A percentile compares a stretch with the other conserved stretches of the same genome.
phyloP scores from a whole-genome alignment of 2,329 filamentous ascomycete genomes.

The Gaeumannomyces tritici region DNA sequence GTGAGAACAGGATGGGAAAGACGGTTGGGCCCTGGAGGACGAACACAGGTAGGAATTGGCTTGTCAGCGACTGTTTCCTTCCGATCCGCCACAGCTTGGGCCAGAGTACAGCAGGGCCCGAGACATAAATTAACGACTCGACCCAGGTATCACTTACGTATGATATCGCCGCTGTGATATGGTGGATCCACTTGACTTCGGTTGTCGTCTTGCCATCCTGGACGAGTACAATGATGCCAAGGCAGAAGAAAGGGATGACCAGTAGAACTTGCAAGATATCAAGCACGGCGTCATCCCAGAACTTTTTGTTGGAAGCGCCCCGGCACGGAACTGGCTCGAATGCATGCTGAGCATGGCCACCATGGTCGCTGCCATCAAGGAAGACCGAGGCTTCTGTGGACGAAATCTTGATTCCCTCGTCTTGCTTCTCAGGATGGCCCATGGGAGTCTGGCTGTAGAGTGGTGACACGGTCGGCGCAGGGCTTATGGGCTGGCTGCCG shows the following conservation, averaged over 20 bases:
- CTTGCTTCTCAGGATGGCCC: no score
- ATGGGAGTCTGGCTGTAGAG: no score
- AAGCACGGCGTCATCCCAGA: neutral
- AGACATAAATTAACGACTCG: no score
- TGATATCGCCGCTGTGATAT: neutral
- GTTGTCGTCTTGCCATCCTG: neutral
- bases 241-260: neutral
- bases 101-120: no score
- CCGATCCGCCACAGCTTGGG: no score
- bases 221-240: neutral
- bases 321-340: neutral
- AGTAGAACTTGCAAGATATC: neutral
- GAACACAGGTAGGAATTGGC: no score
- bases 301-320: neutral
- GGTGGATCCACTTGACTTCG: neutral
- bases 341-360: neutral
- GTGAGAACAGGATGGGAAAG: constrained; percentile 20
- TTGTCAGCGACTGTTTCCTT: no score
- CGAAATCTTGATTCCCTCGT: no score
- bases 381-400: neutral
- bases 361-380: neutral
- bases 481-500: no score
- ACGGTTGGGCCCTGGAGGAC: constrained; percentile 10
- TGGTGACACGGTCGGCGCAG: no score
- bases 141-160: neutral